These are phyloP conservation scores for Ceratocystis alfenasii DNA, from an alignment of 2,329 filamentous ascomycete species.

Conservation along the genomic window DNA sequence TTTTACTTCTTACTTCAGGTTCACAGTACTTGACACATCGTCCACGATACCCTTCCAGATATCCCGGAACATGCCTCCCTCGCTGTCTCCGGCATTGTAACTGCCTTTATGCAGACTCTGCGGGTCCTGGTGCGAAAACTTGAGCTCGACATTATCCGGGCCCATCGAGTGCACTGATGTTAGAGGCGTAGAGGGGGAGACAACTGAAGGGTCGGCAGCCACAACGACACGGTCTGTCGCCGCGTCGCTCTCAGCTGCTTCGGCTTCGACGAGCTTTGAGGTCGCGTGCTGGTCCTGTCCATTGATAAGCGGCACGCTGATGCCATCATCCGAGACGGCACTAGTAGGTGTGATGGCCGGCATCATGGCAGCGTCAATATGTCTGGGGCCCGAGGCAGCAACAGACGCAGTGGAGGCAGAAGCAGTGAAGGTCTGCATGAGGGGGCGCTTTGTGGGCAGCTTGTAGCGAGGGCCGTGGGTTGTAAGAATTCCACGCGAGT, in stretches of 20 bases:
- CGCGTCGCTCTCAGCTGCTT: conserved; percentile 29
- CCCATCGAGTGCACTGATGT: conserved; percentile 48
- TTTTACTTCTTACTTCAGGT: conserved; percentile 5
- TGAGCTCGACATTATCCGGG: conserved; percentile 44
- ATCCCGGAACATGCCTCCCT: conserved; percentile 40
- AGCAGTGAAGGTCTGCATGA: conserved; percentile 53
- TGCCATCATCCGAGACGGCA: conserved; percentile 30
- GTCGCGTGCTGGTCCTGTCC: conserved; percentile 42
- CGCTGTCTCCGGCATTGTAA: conserved; percentile 19
- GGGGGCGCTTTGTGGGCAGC: conserved; percentile 32
- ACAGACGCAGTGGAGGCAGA: conserved; percentile 35
- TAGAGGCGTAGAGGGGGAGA: conserved; percentile 40
- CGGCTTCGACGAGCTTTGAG: conserved; percentile 34
- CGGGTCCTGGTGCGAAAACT: conserved; percentile 35
- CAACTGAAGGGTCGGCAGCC: conserved; percentile 43
- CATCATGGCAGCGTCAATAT: conserved; percentile 44
- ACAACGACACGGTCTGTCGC: conserved; percentile 41
- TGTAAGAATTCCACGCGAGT: conserved; percentile 35
- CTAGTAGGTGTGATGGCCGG: conserved; percentile 34
- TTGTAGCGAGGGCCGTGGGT: conserved; percentile 37
- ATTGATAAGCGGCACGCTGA: conserved; percentile 45
- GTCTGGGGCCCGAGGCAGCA: conserved; percentile 28
- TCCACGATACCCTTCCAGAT: conserved; percentile 48
- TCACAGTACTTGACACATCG: conserved; percentile 30
- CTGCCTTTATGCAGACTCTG: conserved; percentile 27